Evolutionary conservation across 441 rosid genomes (phyloP).

Genomic region (Gossypium trilobum): DNA sequence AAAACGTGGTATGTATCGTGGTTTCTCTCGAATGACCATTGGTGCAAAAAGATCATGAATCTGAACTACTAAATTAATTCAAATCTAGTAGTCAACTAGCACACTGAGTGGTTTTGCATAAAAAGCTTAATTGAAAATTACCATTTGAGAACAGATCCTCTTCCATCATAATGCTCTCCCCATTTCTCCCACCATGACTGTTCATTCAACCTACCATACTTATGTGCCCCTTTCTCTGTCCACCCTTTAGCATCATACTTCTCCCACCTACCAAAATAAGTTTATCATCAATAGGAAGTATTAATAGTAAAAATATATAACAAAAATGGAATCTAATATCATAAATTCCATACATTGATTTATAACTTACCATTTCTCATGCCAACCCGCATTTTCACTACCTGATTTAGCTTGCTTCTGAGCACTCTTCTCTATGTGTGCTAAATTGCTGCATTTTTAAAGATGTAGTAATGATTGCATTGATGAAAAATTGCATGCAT

Average conservation of each 20-base stretch:
- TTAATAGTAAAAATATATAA: neutral
- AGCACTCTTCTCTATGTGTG: slow-evolving; percentile 96
- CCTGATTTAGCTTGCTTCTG: slow-evolving; percentile 98
- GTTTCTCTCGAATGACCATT: neutral
- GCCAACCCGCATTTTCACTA: slow-evolving; percentile 93
- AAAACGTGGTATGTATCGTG: neutral
- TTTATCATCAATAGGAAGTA: neutral
- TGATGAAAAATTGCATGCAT: neutral
- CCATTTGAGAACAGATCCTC: slow-evolving; percentile 97
- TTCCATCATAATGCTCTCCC: slow-evolving; percentile 97
- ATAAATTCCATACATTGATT: slow-evolving; percentile 6
- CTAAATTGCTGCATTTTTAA: slow-evolving; percentile 61
- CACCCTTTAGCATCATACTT: slow-evolving; percentile 96
- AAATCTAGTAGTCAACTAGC: neutral
- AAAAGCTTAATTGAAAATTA: slow-evolving; percentile 19
- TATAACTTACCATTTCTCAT: slow-evolving; percentile 81
- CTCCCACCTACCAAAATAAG: slow-evolving; percentile 73
- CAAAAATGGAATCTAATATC: neutral
- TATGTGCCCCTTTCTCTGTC: slow-evolving; percentile 98
- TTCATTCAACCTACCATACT: slow-evolving; percentile 86
- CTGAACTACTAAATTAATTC: neutral
- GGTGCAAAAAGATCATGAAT: neutral
- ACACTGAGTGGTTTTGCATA: neutral
- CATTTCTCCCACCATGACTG: slow-evolving; percentile 99
- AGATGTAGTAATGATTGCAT: neutral